phyloP scores from a whole-genome alignment of 2,329 filamentous ascomycete species.

The Ploettnerulaceae sp. region DNA sequence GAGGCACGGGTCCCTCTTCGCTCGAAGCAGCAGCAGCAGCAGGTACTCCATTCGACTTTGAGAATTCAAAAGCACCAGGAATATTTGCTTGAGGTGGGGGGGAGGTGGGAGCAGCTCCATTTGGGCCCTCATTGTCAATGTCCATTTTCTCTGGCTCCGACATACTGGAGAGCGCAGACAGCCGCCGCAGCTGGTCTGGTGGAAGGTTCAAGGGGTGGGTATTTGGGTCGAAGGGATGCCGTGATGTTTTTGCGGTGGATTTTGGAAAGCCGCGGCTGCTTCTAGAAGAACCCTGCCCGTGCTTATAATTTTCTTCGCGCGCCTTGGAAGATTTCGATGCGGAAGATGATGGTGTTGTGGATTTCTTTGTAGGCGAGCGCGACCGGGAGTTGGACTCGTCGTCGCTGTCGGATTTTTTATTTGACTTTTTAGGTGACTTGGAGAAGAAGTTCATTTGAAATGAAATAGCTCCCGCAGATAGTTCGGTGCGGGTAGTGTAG shows the following conservation, averaged over 20 bases:
- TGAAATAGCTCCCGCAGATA: constrained; percentile 15
- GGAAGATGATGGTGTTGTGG: constrained; percentile 16
- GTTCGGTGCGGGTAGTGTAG: constrained; percentile 2
- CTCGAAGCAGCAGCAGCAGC: constrained; percentile 24
- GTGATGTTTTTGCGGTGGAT: constrained; percentile 25
- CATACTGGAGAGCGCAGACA: constrained; percentile 62
- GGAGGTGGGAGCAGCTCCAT: constrained; percentile 47
- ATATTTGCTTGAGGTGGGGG: constrained; percentile 46
- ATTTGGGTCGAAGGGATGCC: constrained; percentile 55
- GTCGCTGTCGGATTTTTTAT: constrained; percentile 28
- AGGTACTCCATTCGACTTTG: constrained; percentile 44
- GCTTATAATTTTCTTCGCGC: constrained; percentile 28
- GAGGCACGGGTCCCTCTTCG: constrained; percentile 56
- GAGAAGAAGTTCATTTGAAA: constrained; percentile 35
- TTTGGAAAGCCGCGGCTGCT: constrained; percentile 30
- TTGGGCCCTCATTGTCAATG: constrained; percentile 59
- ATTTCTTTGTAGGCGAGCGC: constrained; percentile 32
- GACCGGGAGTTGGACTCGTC: constrained; percentile 27
- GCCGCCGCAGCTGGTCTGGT: constrained; percentile 78
- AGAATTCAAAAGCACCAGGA: constrained; percentile 39
- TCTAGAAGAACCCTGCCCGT: constrained; percentile 29
- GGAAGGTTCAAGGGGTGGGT: constrained; percentile 86
- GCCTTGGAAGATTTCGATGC: constrained; percentile 27
- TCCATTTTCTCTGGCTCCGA: constrained; percentile 63
- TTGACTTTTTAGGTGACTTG: constrained; percentile 34